Conservation (phyloP, 1,284 basidiomycete genomes). For the Inonotus hispidus region DNA sequence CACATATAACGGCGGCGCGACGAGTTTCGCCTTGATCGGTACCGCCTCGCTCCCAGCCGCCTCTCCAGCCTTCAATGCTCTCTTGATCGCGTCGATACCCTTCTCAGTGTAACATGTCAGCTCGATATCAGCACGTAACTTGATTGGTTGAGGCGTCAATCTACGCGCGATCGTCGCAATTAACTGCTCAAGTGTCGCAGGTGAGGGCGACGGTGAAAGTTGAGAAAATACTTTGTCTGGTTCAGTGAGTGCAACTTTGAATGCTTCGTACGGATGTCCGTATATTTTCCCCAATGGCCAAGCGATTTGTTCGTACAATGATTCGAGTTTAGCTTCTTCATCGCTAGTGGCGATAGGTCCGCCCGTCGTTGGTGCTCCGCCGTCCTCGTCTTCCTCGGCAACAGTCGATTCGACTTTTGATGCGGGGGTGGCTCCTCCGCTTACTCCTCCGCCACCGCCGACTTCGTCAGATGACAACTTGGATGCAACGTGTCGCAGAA, state of each 20-base stretch:
- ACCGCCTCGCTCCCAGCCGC: conserved; percentile 83
- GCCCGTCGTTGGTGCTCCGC: conserved; percentile 33
- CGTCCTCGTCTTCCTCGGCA: conserved; percentile 34
- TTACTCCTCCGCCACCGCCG: conserved; percentile 29
- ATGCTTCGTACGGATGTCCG: conserved; percentile 96
- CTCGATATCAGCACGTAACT: conserved; percentile 97
- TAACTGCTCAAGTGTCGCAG: conserved; percentile 61
- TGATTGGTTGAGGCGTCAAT: conserved; percentile 97
- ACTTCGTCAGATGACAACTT: conserved; percentile 43
- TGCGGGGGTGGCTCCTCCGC: conserved; percentile 21
- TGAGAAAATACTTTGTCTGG: conserved; percentile 80
- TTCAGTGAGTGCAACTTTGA: conserved; percentile 92
- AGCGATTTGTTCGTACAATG: conserved; percentile 85
- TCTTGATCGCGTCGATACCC: conserved; percentile 98
- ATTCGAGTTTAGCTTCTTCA: conserved; percentile 74
- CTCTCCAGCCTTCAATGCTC: conserved; percentile 87
- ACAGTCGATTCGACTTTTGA: conserved; percentile 34
- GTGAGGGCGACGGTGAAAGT: conserved; percentile 59
- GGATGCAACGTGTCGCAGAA: conserved; percentile 91
- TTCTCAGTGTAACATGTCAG: conserved; percentile 95
- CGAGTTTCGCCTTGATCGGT: conserved; percentile 95
- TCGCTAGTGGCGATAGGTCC: conserved; percentile 30
- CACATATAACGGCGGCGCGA: conserved; percentile 95
- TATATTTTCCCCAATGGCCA: conserved; percentile 95
- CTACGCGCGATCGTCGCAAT: conserved; percentile 89